Conservation (phyloP, 129 eudicot species). For the Solidago caesia region DNA sequence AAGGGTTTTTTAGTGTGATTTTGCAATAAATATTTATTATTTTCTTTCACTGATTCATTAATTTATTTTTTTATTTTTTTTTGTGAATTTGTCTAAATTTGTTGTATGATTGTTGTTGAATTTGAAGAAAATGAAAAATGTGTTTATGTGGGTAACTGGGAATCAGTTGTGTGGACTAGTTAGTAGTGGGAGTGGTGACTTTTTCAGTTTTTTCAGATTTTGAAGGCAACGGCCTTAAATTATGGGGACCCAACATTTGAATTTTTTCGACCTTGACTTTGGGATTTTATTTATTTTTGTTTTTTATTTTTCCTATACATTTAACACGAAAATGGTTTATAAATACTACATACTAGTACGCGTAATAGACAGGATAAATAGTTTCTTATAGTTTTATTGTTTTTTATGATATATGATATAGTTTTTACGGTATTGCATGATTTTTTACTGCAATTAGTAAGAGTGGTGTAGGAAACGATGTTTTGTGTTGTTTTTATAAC, state of each 20-base stretch:
- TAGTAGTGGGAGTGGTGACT: constrained; percentile 16
- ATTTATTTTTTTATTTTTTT: neutral
- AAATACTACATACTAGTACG: too few relatives aligned
- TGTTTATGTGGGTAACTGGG: neutral
- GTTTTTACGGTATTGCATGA: too few relatives aligned
- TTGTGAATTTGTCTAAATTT: neutral
- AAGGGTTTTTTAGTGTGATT: neutral
- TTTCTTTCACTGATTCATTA: neutral
- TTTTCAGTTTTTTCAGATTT: constrained; percentile 29
- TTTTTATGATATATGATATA: too few relatives aligned
- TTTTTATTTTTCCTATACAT: too few relatives aligned
- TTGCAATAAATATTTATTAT: neutral
- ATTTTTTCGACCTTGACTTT: neutral
- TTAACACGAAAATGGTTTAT: too few relatives aligned
- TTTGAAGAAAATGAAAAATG: constrained; percentile 5
- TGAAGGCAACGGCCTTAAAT: constrained; percentile 41
- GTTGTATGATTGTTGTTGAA: constrained; percentile 2
- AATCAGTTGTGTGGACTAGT: constrained; percentile 13
- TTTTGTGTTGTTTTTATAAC: too few relatives aligned
- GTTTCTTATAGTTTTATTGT: too few relatives aligned
- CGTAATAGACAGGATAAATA: too few relatives aligned
- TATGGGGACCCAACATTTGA: constrained; percentile 37
- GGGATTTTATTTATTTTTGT: too few relatives aligned
- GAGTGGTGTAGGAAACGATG: too few relatives aligned
- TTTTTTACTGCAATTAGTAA: too few relatives aligned